A percentile compares a stretch with the other conserved stretches of the same genome.
Evolutionary conservation across 1,284 basidiomycete species (phyloP).

Genomic region (Trichosporon ovoides): DNA sequence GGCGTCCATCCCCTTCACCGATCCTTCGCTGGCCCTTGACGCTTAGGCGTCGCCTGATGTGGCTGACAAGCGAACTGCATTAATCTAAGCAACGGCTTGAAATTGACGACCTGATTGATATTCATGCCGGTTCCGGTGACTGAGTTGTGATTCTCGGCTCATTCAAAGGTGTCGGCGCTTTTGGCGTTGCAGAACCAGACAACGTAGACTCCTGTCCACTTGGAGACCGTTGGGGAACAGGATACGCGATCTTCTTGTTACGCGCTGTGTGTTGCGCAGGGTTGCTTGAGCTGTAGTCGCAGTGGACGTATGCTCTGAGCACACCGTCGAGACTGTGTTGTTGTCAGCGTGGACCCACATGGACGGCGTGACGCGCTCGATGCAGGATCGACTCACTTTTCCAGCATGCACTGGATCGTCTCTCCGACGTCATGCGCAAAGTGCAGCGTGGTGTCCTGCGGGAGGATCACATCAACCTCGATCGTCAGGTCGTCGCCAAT

Average conservation of each 20-base stretch:
- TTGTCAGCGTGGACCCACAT: conserved; percentile 19
- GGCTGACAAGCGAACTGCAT: too few relatives aligned
- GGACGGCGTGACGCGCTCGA: too few relatives aligned
- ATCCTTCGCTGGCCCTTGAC: too few relatives aligned
- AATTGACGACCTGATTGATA: too few relatives aligned
- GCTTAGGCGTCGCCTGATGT: too few relatives aligned
- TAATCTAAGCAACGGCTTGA: background rate
- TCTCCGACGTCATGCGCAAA: conserved; percentile 51
- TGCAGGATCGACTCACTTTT: conserved; percentile 28
- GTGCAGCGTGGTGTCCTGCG: conserved; percentile 46
- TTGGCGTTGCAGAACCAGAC: conserved; percentile 12
- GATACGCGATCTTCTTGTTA: conserved; percentile 6
- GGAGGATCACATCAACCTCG: conserved; percentile 51
- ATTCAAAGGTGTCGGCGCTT: conserved; percentile 3
- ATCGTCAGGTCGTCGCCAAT: conserved; percentile 51
- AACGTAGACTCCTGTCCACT: background rate
- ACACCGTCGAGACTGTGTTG: conserved; percentile 45
- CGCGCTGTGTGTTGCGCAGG: conserved; percentile 22
- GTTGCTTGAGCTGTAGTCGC: conserved; percentile 41
- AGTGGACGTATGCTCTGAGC: conserved; percentile 50
- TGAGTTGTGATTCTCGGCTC: background rate
- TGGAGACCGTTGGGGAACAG: conserved; percentile 5
- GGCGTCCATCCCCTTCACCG: too few relatives aligned
- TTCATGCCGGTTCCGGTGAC: background rate
- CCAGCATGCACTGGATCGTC: conserved; percentile 46